Base-by-base conservation (phyloP, 2,329 filamentous ascomycete species). In the Stachybotrys elegans region DNA sequence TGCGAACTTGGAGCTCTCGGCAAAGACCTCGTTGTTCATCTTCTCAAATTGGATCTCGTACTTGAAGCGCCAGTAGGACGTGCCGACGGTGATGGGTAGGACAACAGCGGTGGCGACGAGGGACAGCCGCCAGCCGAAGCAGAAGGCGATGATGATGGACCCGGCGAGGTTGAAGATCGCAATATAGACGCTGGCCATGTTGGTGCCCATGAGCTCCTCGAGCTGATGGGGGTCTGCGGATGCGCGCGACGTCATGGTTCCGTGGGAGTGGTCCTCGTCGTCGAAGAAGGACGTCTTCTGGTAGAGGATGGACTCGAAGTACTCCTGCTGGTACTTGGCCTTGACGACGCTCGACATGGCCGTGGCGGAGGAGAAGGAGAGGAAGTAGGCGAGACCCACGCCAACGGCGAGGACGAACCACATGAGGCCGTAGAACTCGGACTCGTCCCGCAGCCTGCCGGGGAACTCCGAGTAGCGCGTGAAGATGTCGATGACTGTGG, bases 51-150 rank as follows among this genome's bases (percentile, higher is more conserved):
- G 68, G n/a, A 81, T 60, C 59, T 86, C 83, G 51, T 78, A 78
- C 48, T 66, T 71, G 51, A 79, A 63, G 2, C 76, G 71, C 60
- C 69, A 75, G 53, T 70, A 81, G 0, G 70, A 71, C 0, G 72
- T 68, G 5, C 60, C 43, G 4, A 79, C 50, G 36, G 71, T 66
- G 19, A 80, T 57, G 1, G 77, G 77, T 43, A 78, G 61, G 6
- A 76, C 75, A 8, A 85, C 78, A 52, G 80, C 84, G 8, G 81
- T 67, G 0, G 78, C 75, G 0, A 91, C 81, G 0, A 89, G 65
- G 0, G 83, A 79, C 8, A 92, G 70, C 59, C 89, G 91, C 87
- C 87, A 91, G 2, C 84, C 83, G 57, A 84, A 88, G 4, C 75
- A 69, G 54, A 88, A 89, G 1, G 83, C 74, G 42, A 91, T 84